Evolutionary conservation across 768 basidiomycete genomes (phyloP).

Genomic region (Gelatoporia subvermispora): DNA sequence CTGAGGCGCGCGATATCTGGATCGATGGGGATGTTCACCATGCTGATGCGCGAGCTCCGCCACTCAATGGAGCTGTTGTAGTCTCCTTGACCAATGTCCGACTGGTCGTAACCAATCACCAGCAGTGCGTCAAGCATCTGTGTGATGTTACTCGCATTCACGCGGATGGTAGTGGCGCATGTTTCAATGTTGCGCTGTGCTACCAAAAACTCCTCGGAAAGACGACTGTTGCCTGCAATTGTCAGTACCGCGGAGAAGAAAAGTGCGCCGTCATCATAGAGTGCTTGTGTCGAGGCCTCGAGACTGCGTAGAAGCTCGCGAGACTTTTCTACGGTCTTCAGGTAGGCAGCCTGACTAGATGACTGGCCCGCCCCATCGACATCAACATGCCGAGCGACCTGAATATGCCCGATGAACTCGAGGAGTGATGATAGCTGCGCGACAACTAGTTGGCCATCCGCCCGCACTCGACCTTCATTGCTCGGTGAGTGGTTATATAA

Average conservation of each 20-base stretch:
- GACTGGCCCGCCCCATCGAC: constrained; percentile 56
- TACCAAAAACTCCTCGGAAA: neutral
- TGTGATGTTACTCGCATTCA: constrained; percentile 51
- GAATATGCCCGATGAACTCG: constrained; percentile 58
- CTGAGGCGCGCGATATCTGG: constrained; percentile 43
- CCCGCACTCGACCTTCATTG: constrained; percentile 22
- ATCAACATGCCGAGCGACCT: constrained; percentile 78
- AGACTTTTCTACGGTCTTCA: constrained; percentile 64
- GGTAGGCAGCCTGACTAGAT: constrained; percentile 47
- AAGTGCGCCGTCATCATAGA: constrained; percentile 66
- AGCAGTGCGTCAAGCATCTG: constrained; percentile 61
- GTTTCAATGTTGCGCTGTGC: constrained; percentile 41
- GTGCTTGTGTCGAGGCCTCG: constrained; percentile 64
- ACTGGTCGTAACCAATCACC: constrained; percentile 65
- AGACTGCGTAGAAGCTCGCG: constrained; percentile 62
- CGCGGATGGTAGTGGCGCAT: constrained; percentile 45
- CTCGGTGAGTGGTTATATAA: neutral
- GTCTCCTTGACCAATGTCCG: constrained; percentile 60
- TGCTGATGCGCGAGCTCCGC: constrained; percentile 49
- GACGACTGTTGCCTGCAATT: constrained; percentile 19
- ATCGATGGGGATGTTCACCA: too few relatives aligned
- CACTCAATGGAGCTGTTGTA: constrained; percentile 75
- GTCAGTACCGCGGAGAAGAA: constrained; percentile 58
- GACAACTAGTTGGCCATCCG: constrained; percentile 45
- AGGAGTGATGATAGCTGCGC: constrained; percentile 56